Evolutionary conservation across 768 basidiomycete genomes (phyloP).

Genomic region (Mycena floridula): DNA sequence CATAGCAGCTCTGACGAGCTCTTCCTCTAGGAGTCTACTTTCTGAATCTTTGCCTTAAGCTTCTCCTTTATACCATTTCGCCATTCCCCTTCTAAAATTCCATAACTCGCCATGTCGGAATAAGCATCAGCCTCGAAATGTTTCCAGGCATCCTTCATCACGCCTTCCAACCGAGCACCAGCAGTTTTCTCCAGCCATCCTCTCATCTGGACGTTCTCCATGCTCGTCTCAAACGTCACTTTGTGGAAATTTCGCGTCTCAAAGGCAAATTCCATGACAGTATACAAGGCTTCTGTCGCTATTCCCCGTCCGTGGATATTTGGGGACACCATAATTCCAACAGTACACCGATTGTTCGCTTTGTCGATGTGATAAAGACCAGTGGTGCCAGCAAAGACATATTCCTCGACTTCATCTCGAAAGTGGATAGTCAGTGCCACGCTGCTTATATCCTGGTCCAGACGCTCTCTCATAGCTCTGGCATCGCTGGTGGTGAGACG

Average conservation of each 20-base stretch:
- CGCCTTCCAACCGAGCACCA: neutral
- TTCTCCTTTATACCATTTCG: neutral
- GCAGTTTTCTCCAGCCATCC: slow-evolving; percentile 13
- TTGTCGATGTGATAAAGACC: neutral
- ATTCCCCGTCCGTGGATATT: slow-evolving; percentile 30
- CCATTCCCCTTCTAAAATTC: neutral
- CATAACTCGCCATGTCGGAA: neutral
- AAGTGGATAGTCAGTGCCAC: too few species aligned
- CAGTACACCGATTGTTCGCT: slow-evolving; percentile 14
- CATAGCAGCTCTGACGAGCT: too few species aligned
- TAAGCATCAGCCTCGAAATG: neutral
- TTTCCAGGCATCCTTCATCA: neutral
- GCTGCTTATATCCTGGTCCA: too few species aligned
- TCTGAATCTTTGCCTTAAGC: too few species aligned
- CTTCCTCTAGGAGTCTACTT: too few species aligned
- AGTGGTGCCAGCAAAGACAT: too few species aligned
- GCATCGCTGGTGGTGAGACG: too few species aligned
- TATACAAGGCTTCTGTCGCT: slow-evolving; percentile 39
- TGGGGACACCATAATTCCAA: slow-evolving; percentile 33
- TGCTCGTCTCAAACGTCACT: slow-evolving; percentile 33
- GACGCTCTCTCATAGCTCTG: too few species aligned
- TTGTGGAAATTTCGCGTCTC: slow-evolving; percentile 36
- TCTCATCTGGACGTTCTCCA: slow-evolving; percentile 37
- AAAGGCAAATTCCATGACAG: slow-evolving; percentile 32
- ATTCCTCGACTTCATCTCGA: too few species aligned